Evolutionary conservation across 116 monocot genomes (phyloP), one percentile per base, ranked within the genome.

Genomic region (Papilionanthe hybrid): DNA sequence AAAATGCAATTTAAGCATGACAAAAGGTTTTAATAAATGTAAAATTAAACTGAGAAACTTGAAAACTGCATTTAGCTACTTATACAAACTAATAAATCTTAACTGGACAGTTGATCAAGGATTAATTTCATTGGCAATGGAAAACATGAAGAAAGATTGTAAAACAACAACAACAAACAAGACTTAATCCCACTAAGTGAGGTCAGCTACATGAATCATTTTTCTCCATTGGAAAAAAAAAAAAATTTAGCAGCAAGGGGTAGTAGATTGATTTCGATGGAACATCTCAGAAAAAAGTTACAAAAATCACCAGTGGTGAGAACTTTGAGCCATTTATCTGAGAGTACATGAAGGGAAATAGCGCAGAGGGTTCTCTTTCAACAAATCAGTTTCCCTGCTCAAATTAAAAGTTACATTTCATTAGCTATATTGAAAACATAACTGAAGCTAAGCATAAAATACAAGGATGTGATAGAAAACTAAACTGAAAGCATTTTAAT

Each of bases 351-450:
- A 58, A 57, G 89, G 90, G 72, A 96, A 96, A 79, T 96, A 92
- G 6, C 92, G 88, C 82, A 96, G 69, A 8, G 96, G 96, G 55
- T 96, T 92, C 72, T 92, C 92, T 56, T 88, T 92, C 72, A 96
- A 82, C 84, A 94, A 77, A 47, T 96, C 96, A 48, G 92, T 88
- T 85, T 96, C 94, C 82, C 96, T 96, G 87, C 42, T 79, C 79
- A 81, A 78, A 11, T 29, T 41, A 30, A 19, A 69, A 69, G 15
- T 69, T 69, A 4, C 23, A 69, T 37, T 15, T 17, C 0, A 57
- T 83, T 32, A 80, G 9, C 29, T 12, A 50, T 17, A 2, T 43
- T 53, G 41, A 5, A 49, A 66, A 25, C 12, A 60, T 25, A 72
- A 11, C 15, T 20, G 41, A 75, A 27, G 75, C 37, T 50, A 28